Conservation (phyloP, 202 grass and related monocot species). For the Zizania palustris region DNA sequence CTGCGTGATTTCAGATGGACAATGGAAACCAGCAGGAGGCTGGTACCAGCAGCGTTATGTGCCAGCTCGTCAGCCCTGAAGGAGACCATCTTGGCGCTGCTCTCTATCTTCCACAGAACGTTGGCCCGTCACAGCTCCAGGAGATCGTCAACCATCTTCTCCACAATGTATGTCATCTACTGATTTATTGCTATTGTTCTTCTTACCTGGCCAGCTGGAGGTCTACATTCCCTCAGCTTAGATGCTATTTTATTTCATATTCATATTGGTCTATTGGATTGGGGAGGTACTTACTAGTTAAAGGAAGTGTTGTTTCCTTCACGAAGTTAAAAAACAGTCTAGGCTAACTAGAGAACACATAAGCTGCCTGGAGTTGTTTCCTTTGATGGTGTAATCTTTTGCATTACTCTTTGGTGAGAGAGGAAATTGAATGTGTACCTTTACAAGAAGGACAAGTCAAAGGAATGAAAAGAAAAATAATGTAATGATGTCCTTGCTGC, state of each 20-base stretch:
- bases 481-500: too few relatives aligned
- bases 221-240: neutral
- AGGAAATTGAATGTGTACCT: neutral
- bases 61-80: constrained; percentile 78
- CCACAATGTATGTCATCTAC: constrained; percentile 49
- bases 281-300: neutral
- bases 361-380: neutral
- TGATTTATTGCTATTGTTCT: too few relatives aligned
- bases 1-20: constrained; percentile 26
- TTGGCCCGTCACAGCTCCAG: constrained; percentile 79
- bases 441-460: too few relatives aligned
- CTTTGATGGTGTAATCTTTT: neutral
- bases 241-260: neutral
- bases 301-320: neutral
- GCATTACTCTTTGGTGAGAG: neutral
- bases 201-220: too few relatives aligned
- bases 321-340: too few relatives aligned
- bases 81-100: constrained; percentile 71
- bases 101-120: constrained; percentile 80
- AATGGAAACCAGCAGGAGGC: neutral
- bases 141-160: constrained; percentile 96
- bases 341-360: neutral
- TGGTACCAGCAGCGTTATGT: constrained; percentile 59
- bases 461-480: too few relatives aligned
- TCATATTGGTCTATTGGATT: neutral